phyloP scores from a whole-genome alignment of 768 basidiomycete genomes.

The Psilocybe sp. region DNA sequence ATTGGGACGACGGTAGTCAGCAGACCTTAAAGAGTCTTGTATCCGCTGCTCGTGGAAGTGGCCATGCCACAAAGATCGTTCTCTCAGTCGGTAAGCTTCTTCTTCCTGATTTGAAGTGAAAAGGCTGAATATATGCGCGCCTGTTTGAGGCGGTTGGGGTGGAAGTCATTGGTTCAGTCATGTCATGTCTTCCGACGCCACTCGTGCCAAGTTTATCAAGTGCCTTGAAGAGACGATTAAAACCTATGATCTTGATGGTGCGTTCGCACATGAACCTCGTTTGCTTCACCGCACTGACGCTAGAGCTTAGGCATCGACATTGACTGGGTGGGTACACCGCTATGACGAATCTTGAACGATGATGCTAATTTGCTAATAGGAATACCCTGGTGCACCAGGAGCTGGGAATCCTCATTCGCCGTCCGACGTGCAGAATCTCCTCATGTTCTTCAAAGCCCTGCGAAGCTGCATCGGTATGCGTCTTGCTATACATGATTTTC shows the following conservation, averaged over 20 bases:
- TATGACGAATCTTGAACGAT: background rate
- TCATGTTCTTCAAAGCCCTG: slow-evolving; percentile 55
- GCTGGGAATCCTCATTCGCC: slow-evolving; percentile 56
- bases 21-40: slow-evolving; percentile 54
- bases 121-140: background rate
- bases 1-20: slow-evolving; percentile 48
- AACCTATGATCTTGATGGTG: slow-evolving; percentile 57
- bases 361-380: slow-evolving; percentile 31
- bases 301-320: slow-evolving; percentile 30
- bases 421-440: slow-evolving; percentile 58
- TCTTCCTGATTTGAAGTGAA: slow-evolving; percentile 2
- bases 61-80: slow-evolving; percentile 58
- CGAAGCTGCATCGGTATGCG: slow-evolving; percentile 46
- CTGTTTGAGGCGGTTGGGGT: slow-evolving; percentile 53
- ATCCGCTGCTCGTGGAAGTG: slow-evolving; percentile 47
- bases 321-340: slow-evolving; percentile 45
- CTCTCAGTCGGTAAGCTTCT: slow-evolving; percentile 57
- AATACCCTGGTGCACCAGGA: slow-evolving; percentile 66
- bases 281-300: slow-evolving; percentile 19
- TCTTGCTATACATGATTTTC: background rate
- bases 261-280: background rate
- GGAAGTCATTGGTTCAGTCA: slow-evolving; percentile 63
- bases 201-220: slow-evolving; percentile 49
- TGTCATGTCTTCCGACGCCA: slow-evolving; percentile 41
- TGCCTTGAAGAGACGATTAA: slow-evolving; percentile 51